Base-by-base conservation (phyloP, 148 eudicot genomes). In the Chenopodium quinoa region DNA sequence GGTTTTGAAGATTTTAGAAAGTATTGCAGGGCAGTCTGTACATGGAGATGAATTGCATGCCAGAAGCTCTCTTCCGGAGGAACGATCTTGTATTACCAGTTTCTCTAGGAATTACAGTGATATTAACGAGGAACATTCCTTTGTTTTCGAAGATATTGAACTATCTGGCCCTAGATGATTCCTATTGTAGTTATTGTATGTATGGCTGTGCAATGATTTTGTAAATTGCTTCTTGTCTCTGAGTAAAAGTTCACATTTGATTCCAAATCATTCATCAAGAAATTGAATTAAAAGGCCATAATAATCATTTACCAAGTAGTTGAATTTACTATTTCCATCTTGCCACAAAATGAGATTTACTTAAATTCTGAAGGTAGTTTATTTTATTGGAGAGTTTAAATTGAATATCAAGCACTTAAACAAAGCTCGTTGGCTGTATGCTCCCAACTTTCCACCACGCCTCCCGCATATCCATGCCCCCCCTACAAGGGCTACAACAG, bases 151-250 rank as follows among this genome's bases (percentile, higher is more conserved):
- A 85, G 87, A 94, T 14, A 92, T 95, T 63, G 97, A 95, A 87
- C 89, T 95, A 63, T 95, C 98, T 13, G 98, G 98, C 46, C 98
- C 98, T 23, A 84, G 98, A 73, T 95, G 83, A 88, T 73, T 79
- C 52, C 29, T 52, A 31, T 66, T 62, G 66, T 27, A 80, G 46
- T 34, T 73, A 62, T 34, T 73, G 73, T 20, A 34, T 29, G 11
- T 10, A 31, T 22, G 62, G 14, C 74, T n/a, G 78, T 65, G 50
- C 6, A 29, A 54, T 29, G 71, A 65, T 19, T 66, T 58, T 29
- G 63, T 78, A 75, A 69, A 81, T 52, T 76, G 76, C 46, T 75
- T 48, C 7, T 9, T 44, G 4, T 25, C 7, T 48, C 77, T 23
- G 27, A 27, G 7, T 72, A 19, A 44, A 46, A n/a, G 22, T 4